Base-by-base conservation (phyloP, 2,329 filamentous ascomycete species). In the Pseudopithomyces maydicus region DNA sequence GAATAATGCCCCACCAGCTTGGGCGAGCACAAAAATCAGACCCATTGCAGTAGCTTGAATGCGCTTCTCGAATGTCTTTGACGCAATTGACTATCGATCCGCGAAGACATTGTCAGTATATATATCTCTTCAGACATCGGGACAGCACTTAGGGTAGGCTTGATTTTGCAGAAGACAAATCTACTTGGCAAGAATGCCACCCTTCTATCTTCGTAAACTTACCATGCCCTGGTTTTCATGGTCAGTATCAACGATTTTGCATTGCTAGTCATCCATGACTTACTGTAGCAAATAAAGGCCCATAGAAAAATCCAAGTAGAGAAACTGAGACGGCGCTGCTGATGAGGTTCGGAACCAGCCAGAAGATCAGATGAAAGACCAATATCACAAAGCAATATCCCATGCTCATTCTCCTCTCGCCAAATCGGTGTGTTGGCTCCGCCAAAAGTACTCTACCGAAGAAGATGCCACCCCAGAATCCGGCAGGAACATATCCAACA, bases 401-500 rank as follows among this genome's bases (percentile, higher is more conserved):
- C 1, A 86, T 74, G 0, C 87, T 69, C 84, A 88, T 87, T 3
- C 78, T 76, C 17, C 82, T 77, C 60, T 88, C 84, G 0, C 87
- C 87, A 17, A 82, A 81, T 0, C 84, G 77, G 67, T 86, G 81
- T 0, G 82, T 87, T 0, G 85, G 84, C 59, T 88, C 86, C 0
- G 84, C 82, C 0, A 88, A 78, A 0, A 87, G 52, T 0, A 88
- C 59, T 5, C 86, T 76, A 0, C 86, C 85, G 0, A 88, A 77
- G 3, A 88, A 77, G 0, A 78, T 77, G 0, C 86, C 86, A 2
- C 84, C 86, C 45, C 81, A 86, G 62, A 84, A 85, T 2, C 85
- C 86, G 0, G 85, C 82, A 0, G 85, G 83, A 0, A 89, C 82
- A 50, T 88, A 89, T 0, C 86, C 86, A 71, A 87, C 83, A 17